phyloP scores from a whole-genome alignment of 2,329 filamentous ascomycete species.

The Colletotrichum cereale region DNA sequence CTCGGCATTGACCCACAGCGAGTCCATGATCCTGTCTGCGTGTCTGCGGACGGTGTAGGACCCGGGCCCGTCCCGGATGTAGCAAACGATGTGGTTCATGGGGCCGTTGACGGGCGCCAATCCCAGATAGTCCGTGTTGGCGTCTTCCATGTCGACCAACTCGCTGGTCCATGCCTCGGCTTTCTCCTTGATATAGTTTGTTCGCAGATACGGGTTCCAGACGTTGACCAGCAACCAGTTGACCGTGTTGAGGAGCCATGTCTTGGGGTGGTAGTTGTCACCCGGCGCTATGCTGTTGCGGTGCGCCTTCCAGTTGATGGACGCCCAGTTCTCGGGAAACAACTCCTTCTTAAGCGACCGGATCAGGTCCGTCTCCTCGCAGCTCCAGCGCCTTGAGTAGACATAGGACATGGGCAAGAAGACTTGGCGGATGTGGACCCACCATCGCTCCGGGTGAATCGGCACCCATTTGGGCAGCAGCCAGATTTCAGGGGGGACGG shows the following conservation, averaged over 20 bases:
- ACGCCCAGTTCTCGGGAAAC: conserved; percentile 81
- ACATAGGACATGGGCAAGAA: conserved; percentile 92
- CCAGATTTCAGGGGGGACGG: conserved; percentile 94
- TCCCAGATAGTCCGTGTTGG: conserved; percentile 88
- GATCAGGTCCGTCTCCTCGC: conserved; percentile 80
- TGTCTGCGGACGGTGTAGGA: conserved; percentile 80
- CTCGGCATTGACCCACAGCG: conserved; percentile 90
- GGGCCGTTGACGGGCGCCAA: conserved; percentile 91
- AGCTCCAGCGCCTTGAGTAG: conserved; percentile 85
- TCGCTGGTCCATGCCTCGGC: conserved; percentile 87
- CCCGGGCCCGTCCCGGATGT: conserved; percentile 84
- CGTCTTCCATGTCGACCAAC: conserved; percentile 89
- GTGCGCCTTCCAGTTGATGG: conserved; percentile 81
- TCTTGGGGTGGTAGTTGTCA: conserved; percentile 96
- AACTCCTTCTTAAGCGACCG: conserved; percentile 82
- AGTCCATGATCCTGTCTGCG: conserved; percentile 85
- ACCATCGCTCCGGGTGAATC: conserved; percentile 93
- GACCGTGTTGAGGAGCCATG: conserved; percentile 80
- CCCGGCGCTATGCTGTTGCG: conserved; percentile 83
- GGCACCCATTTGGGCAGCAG: conserved; percentile 91
- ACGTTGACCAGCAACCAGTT: conserved; percentile 85
- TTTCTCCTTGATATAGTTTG: conserved; percentile 72
- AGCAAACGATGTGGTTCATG: conserved; percentile 91
- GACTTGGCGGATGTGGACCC: conserved; percentile 98
- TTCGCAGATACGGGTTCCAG: conserved; percentile 83